Conservation (phyloP, 177 flowering plant species). For the Telopea speciosissima region DNA sequence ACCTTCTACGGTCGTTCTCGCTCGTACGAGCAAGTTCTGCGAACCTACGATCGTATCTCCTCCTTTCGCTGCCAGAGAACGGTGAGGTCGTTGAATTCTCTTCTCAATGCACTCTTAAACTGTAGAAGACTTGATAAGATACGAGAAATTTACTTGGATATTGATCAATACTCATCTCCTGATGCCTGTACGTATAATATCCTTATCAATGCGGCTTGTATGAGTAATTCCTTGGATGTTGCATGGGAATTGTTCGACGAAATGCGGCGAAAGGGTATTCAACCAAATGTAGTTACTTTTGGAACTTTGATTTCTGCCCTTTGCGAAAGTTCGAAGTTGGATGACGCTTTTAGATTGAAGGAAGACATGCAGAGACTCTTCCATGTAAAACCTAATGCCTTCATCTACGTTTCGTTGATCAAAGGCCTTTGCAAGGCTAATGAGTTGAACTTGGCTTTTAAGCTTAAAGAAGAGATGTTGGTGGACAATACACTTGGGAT, state of each 20-base stretch:
- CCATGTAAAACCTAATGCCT: conserved; percentile 32
- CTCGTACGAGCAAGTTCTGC: conserved; percentile 35
- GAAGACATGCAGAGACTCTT: conserved; percentile 41
- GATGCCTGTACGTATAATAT: conserved; percentile 71
- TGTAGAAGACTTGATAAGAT: not conserved
- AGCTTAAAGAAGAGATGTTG: conserved; percentile 60
- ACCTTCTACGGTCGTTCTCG: conserved; percentile 53
- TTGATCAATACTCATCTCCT: conserved; percentile 28
- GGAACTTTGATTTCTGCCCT: conserved; percentile 51
- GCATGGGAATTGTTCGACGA: not conserved
- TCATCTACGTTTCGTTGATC: conserved; percentile 26
- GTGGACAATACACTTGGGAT: conserved; percentile 21
- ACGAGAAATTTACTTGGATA: conserved; percentile 22
- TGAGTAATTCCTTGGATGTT: conserved; percentile 23
- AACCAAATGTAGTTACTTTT: conserved; percentile 57
- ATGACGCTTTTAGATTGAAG: conserved; percentile 55
- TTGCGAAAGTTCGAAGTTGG: conserved; percentile 36
- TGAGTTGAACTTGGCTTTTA: conserved; percentile 27
- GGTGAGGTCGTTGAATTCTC: conserved; percentile 32
- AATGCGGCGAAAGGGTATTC: conserved; percentile 27
- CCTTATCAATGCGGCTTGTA: conserved; percentile 47
- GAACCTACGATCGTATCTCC: conserved; percentile 42
- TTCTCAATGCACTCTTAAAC: not conserved
- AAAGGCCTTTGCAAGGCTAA: conserved; percentile 42
- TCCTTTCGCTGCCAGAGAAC: conserved; percentile 46